Conservation (phyloP, 352 stramenopile species). For the Pythium plurisporium region DNA sequence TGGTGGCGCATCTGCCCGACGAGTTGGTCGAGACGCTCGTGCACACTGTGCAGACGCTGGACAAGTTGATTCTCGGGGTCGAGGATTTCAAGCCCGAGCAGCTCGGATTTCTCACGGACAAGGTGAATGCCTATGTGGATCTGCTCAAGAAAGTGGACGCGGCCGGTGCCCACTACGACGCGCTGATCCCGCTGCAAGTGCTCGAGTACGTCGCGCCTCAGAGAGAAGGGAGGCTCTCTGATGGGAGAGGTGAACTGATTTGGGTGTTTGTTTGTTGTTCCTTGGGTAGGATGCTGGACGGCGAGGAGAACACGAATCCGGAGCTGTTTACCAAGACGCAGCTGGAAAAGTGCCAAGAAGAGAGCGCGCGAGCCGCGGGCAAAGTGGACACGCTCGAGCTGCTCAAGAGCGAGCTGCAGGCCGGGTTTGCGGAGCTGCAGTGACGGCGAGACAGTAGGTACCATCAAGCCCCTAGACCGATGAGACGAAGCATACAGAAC, state of each 20-base stretch:
- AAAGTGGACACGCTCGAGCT: slow-evolving; percentile 52
- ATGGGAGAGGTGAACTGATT: no score
- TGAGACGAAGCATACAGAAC: no score
- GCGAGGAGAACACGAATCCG: slow-evolving; percentile 48
- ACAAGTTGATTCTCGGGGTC: slow-evolving; percentile 55
- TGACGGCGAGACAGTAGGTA: neutral
- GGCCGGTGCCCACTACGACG: slow-evolving; percentile 40
- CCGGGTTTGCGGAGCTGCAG: slow-evolving; percentile 31
- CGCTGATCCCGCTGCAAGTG: slow-evolving; percentile 56
- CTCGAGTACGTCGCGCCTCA: slow-evolving; percentile 34
- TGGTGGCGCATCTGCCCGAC: slow-evolving; percentile 48
- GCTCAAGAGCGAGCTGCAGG: slow-evolving; percentile 48
- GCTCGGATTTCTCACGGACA: slow-evolving; percentile 51
- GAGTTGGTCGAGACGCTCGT: slow-evolving; percentile 56
- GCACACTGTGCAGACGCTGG: slow-evolving; percentile 55
- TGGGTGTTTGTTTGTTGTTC: no score
- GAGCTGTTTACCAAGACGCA: slow-evolving; percentile 65
- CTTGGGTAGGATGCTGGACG: slow-evolving; percentile 41
- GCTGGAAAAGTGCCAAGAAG: slow-evolving; percentile 55
- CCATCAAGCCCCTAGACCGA: no score
- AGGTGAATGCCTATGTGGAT: slow-evolving; percentile 56
- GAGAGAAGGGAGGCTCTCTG: neutral
- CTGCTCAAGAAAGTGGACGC: slow-evolving; percentile 48
- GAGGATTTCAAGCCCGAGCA: slow-evolving; percentile 62
- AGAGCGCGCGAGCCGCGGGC: slow-evolving; percentile 38